phyloP scores from a whole-genome alignment of 345 rosid species.

The Moringa oleifera region DNA sequence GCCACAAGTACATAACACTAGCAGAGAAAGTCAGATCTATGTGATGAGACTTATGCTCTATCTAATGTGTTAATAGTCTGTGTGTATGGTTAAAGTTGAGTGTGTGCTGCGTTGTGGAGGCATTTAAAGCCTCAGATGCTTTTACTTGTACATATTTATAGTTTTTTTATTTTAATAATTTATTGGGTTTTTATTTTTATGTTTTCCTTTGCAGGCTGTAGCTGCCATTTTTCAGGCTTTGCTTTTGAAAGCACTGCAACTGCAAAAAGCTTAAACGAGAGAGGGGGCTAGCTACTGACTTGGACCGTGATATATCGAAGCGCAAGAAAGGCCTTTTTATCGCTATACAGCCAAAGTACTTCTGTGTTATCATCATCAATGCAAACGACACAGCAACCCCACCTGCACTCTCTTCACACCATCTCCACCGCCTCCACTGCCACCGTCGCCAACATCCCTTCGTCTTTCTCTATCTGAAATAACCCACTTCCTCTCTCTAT shows the following conservation, averaged over 20 bases:
- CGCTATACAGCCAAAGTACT: slow-evolving; percentile 39
- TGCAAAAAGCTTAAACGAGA: slow-evolving; percentile 52
- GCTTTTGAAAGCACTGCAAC: slow-evolving; percentile 54
- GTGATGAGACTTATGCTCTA: background rate
- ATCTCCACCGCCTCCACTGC: slow-evolving; percentile 23
- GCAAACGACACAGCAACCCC: slow-evolving; percentile 46
- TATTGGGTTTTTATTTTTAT: slow-evolving; percentile 13
- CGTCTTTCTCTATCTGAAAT: slow-evolving; percentile 13
- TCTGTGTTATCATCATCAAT: slow-evolving; percentile 54
- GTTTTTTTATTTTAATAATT: slow-evolving; percentile 2
- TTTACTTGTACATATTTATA: too few species aligned
- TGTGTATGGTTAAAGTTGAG: background rate
- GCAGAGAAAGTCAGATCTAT: slow-evolving; percentile 15
- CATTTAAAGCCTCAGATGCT: slow-evolving; percentile 28
- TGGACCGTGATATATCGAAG: slow-evolving; percentile 68
- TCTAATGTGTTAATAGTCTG: background rate
- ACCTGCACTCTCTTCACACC: slow-evolving; percentile 26
- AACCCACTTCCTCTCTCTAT: slow-evolving; percentile 8
- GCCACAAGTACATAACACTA: slow-evolving; percentile 2
- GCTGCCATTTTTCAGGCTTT: slow-evolving; percentile 54
- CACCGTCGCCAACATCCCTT: slow-evolving; percentile 8
- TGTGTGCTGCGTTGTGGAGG: background rate
- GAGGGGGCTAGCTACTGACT: slow-evolving; percentile 60
- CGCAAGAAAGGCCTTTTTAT: slow-evolving; percentile 34
- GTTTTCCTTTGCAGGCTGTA: slow-evolving; percentile 39